Conservation (phyloP, 352 stramenopile species). For the Globisporangium heterothallicum region DNA sequence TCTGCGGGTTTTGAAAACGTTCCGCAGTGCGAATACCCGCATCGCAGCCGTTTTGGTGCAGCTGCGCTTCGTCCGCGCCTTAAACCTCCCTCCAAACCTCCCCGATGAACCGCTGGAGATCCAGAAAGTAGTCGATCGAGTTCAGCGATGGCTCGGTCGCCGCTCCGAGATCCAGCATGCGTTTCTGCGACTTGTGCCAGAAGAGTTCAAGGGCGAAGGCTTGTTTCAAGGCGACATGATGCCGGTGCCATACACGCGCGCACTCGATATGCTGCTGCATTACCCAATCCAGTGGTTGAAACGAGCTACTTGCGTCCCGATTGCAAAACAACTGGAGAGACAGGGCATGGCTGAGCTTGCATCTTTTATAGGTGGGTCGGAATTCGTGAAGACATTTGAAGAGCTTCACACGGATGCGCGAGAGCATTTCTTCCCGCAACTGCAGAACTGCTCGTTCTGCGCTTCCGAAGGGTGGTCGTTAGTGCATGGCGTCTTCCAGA, state of each 20-base stretch:
- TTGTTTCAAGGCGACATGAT: slow-evolving; percentile 32
- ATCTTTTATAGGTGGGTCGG: slow-evolving; percentile 46
- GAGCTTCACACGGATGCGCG: slow-evolving; percentile 47
- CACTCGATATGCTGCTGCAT: slow-evolving; percentile 58
- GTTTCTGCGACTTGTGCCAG: slow-evolving; percentile 34
- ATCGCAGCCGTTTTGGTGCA: slow-evolving; percentile 66
- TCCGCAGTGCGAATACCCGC: slow-evolving; percentile 58
- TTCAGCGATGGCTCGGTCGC: slow-evolving; percentile 42
- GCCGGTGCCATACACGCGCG: slow-evolving; percentile 42
- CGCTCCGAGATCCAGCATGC: slow-evolving; percentile 52
- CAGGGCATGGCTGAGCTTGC: slow-evolving; percentile 45
- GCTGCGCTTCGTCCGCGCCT: slow-evolving; percentile 52
- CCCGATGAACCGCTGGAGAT: slow-evolving; percentile 55
- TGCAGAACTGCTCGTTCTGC: slow-evolving; percentile 49
- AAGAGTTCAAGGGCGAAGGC: slow-evolving; percentile 43
- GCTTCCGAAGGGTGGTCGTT: slow-evolving; percentile 68
- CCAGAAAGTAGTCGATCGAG: slow-evolving; percentile 46
- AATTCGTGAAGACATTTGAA: slow-evolving; percentile 72
- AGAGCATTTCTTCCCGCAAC: slow-evolving; percentile 52
- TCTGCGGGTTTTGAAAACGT: slow-evolving; percentile 38
- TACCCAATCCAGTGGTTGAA: slow-evolving; percentile 60
- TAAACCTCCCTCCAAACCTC: slow-evolving; percentile 44
- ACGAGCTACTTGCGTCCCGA: slow-evolving; percentile 37
- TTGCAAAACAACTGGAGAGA: slow-evolving; percentile 47
- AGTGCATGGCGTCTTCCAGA: slow-evolving; percentile 71